Evolutionary conservation across 805 yeast genomes (phyloP), one percentile per base, ranked within the genome.

Genomic region (Suhomyces xylopsoci): DNA sequence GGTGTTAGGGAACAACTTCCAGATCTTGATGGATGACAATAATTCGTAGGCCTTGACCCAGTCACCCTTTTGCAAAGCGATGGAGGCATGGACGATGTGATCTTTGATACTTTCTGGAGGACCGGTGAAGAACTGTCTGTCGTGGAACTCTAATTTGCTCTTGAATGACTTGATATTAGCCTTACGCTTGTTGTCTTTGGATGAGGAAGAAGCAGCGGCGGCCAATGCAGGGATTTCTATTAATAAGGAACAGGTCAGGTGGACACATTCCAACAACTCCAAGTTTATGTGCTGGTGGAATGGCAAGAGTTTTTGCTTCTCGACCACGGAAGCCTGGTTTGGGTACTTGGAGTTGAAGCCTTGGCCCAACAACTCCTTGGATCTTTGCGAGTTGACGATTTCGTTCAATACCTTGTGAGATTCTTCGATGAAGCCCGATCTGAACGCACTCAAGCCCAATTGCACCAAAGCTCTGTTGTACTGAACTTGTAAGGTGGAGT

Each of bases 71-170:
- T 88, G 89, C 70, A 94, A 82, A 30, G 90, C 83, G 72, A 85
- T 85, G 42, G 97, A 96, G 47, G 97, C 96, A 69, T 88, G 89
- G 80, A 93, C 85, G 62, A 94, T 86, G 72, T 83, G 89, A 70
- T 94, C 99, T 65, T 96, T 87, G 45, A 96, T 88, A 69, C 92
- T 90, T 75, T 94, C 99, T 51, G 98, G 97, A 47, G 99, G 99
- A 44, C 98, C 99, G 57, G 90, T 90, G 80, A 93, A 94, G 53
- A 87, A 87, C 71, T 92, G 97, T 73, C 93, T 87, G 68, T 92
- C 97, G 66, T 89, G 91, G 77, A 87, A 88, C 69, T 94, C 98
- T 60, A 94, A 81, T 69, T 88, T 83, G 68, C 96, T 85, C 73
- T 93, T 87, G 79, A 94, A 91, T 26, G 96, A 89, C 74, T 90